Evolutionary conservation across 768 basidiomycete genomes (phyloP).

Genomic region (Exidia glandulosa): DNA sequence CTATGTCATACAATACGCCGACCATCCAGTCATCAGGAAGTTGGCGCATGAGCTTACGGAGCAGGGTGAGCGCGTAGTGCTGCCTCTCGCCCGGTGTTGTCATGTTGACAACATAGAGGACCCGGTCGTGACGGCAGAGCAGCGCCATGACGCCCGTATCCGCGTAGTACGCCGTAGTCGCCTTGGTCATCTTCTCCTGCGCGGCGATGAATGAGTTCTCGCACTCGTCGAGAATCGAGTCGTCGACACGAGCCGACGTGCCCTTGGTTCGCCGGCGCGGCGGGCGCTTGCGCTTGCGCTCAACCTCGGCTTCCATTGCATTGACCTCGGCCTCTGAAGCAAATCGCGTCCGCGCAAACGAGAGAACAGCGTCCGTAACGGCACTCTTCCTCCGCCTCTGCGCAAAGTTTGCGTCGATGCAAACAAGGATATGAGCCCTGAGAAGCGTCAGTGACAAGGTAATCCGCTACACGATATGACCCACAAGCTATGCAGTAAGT

Average conservation of each 20-base stretch:
- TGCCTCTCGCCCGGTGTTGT: constrained; percentile 28
- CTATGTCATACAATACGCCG: constrained; percentile 21
- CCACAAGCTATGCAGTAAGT: not conserved
- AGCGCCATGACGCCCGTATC: constrained; percentile 12
- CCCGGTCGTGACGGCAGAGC: constrained; percentile 10
- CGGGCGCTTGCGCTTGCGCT: constrained; percentile 2
- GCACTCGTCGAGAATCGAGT: not conserved
- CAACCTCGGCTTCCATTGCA: constrained; percentile 12
- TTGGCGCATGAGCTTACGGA: constrained; percentile 18
- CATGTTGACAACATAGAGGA: constrained; percentile 29
- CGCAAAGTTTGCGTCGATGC: constrained; percentile 24
- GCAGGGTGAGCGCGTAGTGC: constrained; percentile 25
- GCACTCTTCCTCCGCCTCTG: constrained; percentile 16
- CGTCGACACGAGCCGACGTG: not conserved
- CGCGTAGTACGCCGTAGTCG: constrained; percentile 7
- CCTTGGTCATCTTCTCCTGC: constrained; percentile 8
- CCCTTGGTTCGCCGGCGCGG: not conserved
- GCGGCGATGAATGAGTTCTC: not conserved
- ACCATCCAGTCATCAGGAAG: constrained; percentile 21
- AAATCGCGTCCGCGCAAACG: constrained; percentile 14
- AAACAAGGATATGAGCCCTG: constrained; percentile 17
- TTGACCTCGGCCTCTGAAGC: constrained; percentile 11
- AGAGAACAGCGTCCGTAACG: constrained; percentile 9
- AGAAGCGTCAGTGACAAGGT: not conserved
- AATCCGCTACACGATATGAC: no score